Conservation (phyloP, 257 asterid species). For the Ehretia macrophylla region DNA sequence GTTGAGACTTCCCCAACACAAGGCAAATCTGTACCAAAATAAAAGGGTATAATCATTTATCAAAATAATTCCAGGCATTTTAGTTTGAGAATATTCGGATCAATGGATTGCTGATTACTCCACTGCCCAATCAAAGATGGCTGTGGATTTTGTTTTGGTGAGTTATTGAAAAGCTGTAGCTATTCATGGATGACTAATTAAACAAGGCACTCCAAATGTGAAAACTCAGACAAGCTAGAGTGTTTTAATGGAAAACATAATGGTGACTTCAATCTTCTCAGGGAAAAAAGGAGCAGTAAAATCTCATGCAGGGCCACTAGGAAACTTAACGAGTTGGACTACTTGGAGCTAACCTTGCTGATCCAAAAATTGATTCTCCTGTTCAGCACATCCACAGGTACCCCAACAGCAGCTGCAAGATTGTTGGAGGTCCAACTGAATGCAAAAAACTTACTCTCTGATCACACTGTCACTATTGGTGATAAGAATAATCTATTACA, state of each 20-base stretch:
- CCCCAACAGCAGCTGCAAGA: constrained; percentile 86
- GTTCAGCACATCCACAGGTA: constrained; percentile 67
- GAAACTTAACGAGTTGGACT: neutral
- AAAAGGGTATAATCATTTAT: too few relatives aligned
- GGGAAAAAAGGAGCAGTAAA: neutral
- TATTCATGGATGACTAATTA: too few relatives aligned
- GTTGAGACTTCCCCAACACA: too few relatives aligned
- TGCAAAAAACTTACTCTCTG: constrained; percentile 9
- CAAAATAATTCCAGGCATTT: too few relatives aligned
- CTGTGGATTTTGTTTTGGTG: too few relatives aligned
- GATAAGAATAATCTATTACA: neutral
- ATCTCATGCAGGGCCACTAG: neutral
- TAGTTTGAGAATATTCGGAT: too few relatives aligned
- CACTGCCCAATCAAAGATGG: too few relatives aligned
- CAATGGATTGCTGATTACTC: too few relatives aligned
- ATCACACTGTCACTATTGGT: neutral
- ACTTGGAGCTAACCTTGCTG: constrained; percentile 63
- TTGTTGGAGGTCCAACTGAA: constrained; percentile 81
- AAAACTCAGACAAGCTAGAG: neutral
- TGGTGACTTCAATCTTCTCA: neutral
- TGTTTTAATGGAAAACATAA: neutral
- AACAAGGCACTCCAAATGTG: neutral
- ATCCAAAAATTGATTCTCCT: constrained; percentile 83
- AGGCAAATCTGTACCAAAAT: too few relatives aligned
- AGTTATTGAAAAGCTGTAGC: too few relatives aligned